These are phyloP conservation scores for Tulasnella sp. DNA, from an alignment of 768 basidiomycete species.

Conservation along the genomic window DNA sequence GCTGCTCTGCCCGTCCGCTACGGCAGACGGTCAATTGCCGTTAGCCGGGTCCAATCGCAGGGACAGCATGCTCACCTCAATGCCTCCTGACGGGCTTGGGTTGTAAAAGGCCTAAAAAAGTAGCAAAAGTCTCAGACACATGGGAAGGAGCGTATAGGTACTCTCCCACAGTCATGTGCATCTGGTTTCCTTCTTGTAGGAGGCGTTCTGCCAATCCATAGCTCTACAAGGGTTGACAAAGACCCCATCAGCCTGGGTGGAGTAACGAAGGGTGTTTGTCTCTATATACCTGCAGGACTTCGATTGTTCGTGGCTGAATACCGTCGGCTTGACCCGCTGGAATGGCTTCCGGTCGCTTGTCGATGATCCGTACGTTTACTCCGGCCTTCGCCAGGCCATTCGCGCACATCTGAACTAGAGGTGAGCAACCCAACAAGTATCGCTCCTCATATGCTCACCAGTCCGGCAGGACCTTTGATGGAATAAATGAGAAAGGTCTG, in stretches of 20 bases:
- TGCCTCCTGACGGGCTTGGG: conserved; percentile 56
- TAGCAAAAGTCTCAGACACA: neutral
- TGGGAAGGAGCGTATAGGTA: neutral
- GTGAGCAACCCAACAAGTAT: conserved; percentile 32
- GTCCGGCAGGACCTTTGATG: conserved; percentile 23
- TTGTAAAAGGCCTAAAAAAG: conserved; percentile 68
- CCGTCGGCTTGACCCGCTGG: conserved; percentile 54
- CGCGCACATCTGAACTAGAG: conserved; percentile 56
- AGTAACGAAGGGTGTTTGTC: neutral
- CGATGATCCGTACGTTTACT: conserved; percentile 57
- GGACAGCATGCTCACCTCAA: conserved; percentile 47
- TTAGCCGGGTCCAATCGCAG: neutral
- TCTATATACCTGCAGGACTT: conserved; percentile 48
- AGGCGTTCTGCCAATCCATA: conserved; percentile 70
- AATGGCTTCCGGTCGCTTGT: conserved; percentile 48
- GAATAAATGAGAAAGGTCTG: neutral
- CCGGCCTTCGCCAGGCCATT: conserved; percentile 58
- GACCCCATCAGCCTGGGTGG: neutral
- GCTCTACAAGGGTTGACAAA: conserved; percentile 46
- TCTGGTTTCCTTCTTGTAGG: conserved; percentile 59
- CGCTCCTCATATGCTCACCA: neutral
- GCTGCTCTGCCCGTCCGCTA: conserved; percentile 62
- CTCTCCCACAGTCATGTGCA: conserved; percentile 61
- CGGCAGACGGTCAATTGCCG: conserved; percentile 9
- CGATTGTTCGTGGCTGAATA: conserved; percentile 54